Conservation (phyloP, 2,329 filamentous ascomycete species). For the Leptographium radiaticola region DNA sequence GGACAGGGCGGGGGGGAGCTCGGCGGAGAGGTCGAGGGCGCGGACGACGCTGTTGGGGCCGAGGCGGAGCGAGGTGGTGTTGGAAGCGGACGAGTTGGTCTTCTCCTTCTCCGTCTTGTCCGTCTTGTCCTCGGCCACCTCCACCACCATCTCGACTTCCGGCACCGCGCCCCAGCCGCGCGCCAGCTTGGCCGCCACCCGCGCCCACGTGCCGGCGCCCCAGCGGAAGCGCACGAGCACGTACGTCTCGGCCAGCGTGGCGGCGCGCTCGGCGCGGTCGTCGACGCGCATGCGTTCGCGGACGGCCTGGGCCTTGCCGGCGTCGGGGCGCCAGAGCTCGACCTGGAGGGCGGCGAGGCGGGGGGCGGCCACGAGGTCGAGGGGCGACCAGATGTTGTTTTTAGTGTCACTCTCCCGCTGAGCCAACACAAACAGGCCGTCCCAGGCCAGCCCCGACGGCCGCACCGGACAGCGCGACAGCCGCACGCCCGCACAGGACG, state of each 20-base stretch:
- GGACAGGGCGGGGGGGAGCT: constrained; percentile 48
- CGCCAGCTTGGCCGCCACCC: constrained; percentile 35
- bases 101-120: not conserved
- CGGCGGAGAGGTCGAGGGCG: constrained; percentile 43
- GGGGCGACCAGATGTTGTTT: constrained; percentile 20
- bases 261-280: constrained; percentile 21
- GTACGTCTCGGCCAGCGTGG: constrained; percentile 38
- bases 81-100: too few relatives aligned
- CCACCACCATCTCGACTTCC: constrained; percentile 53
- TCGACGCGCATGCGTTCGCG: constrained; percentile 8
- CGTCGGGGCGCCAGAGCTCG: constrained; percentile 57
- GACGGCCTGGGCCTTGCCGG: constrained; percentile 36
- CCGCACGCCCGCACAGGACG: constrained; percentile 69
- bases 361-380: constrained; percentile 51
- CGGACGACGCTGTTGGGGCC: constrained; percentile 47
- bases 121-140: constrained; percentile 29
- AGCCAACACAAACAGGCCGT: constrained; percentile 74
- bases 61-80: constrained; percentile 46
- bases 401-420: constrained; percentile 34
- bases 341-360: constrained; percentile 56
- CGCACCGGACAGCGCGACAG: constrained; percentile 51
- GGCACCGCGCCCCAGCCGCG: constrained; percentile 35
- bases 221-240: constrained; percentile 56
- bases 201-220: constrained; percentile 27
- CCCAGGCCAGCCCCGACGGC: constrained; percentile 59